These are phyloP conservation scores for Diutina siamensis DNA, from an alignment of 1,139 yeast genomes.

Conservation along the genomic window DNA sequence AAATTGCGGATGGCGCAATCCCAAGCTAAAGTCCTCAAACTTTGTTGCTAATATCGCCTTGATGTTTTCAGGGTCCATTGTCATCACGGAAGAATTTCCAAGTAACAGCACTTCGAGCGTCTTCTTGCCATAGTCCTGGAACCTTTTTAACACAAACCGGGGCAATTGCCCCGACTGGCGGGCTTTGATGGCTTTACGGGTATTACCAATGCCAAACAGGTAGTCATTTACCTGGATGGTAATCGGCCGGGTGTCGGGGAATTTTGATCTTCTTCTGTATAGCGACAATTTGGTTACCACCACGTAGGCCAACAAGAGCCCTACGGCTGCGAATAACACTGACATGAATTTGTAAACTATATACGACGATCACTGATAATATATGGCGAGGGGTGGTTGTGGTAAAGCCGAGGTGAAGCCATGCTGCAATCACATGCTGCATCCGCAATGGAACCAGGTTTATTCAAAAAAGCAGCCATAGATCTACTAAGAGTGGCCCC, in stretches of 20 bases:
- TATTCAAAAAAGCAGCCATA: too few relatives aligned
- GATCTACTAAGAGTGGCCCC: too few relatives aligned
- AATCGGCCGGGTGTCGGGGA: not conserved
- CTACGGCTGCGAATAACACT: not conserved
- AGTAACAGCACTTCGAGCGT: conserved; percentile 9
- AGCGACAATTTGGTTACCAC: not conserved
- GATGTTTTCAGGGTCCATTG: conserved; percentile 13
- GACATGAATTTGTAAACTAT: too few relatives aligned
- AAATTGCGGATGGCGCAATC: conserved; percentile 1
- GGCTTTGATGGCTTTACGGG: not conserved
- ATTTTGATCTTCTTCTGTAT: not conserved
- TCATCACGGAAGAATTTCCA: too few relatives aligned
- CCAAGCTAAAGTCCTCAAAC: conserved; percentile 3
- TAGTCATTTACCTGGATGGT: not conserved
- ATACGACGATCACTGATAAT: too few relatives aligned
- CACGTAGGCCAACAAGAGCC: not conserved
- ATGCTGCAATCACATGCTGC: too few relatives aligned
- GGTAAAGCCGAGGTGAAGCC: too few relatives aligned
- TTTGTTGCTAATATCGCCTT: conserved; percentile 5
- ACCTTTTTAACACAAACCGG: not conserved
- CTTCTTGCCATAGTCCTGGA: not conserved
- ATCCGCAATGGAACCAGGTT: too few relatives aligned
- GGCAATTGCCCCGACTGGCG: not conserved
- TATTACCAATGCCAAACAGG: not conserved
- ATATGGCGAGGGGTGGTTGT: too few relatives aligned